Evolutionary conservation across 2,329 filamentous ascomycete genomes (phyloP), one percentile per base, ranked within the genome.

Genomic region (Beauveria medogensis): DNA sequence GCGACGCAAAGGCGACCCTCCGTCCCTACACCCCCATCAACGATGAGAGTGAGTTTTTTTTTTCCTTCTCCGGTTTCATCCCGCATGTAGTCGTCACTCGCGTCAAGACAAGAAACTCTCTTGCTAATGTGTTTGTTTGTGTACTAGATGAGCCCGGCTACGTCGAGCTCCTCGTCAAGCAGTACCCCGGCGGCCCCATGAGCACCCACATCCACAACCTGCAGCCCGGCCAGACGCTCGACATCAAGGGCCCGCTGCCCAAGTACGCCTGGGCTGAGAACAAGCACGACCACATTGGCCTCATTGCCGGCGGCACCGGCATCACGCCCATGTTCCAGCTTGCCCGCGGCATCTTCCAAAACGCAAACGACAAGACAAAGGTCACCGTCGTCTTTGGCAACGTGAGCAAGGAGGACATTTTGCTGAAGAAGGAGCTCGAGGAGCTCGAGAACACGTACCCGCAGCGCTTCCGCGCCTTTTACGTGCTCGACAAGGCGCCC

Each of bases 311-410:
- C 69, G 94, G 94, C 66, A 97, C 94, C 8, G 94, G 94, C 64
- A 96, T 99, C 75, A 94, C 94, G 12, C 94, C 94, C 67, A 97
- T 97, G 93, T 97, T 90, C 82, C 94, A 99, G 81, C 86, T 99
- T 51, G 81, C 86, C 66, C 91, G 91, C 64, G 83, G 87, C 71
- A 96, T 99, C 78, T 96, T 97, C 86, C 91, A 88, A 77, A 96
- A 97, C 84, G 91, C 93, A 63, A 85, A 90, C 48, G 94, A 99
- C 80, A 92, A 94, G 85, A 99, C 94, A 69, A 96, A 96, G 81
- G 92, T 99, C 47, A 97, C 93, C 6, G 86, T 99, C 37, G 84
- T 99, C 43, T 97, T 93, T 71, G 94, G 91, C 67, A 99, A 97
- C 79, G 78, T 97, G 63, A 80, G 79, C 28, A 91, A 97, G 79